Conservation (phyloP, 441 rosid genomes). For the Melastoma candidum region DNA sequence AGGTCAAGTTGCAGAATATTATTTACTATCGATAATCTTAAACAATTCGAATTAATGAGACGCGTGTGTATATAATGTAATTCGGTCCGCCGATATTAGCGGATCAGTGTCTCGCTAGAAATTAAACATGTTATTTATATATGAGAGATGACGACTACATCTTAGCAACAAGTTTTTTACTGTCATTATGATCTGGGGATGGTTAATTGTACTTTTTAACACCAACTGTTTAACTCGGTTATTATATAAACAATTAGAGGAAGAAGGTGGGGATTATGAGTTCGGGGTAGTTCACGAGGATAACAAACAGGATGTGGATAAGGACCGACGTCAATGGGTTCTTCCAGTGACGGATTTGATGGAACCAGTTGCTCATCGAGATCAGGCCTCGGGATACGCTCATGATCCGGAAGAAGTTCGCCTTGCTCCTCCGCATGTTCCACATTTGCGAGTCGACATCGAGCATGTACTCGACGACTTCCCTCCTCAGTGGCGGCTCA, state of each 20-base stretch:
- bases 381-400: conserved; percentile 46
- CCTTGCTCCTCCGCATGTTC: conserved; percentile 95
- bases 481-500: conserved; percentile 84
- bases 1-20: too few relatives aligned
- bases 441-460: conserved; percentile 88
- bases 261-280: conserved; percentile 67
- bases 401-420: conserved; percentile 77
- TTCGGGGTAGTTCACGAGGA: conserved; percentile 66
- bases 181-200: too few relatives aligned
- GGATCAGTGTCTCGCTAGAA: too few relatives aligned
- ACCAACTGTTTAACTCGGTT: too few relatives aligned
- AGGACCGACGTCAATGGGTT: conserved; percentile 68
- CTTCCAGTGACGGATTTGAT: conserved; percentile 67
- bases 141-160: too few relatives aligned
- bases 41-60: too few relatives aligned
- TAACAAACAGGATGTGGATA: conserved; percentile 59
- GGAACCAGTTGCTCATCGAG: conserved; percentile 62
- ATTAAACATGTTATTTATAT: too few relatives aligned
- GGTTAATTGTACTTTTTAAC: too few relatives aligned
- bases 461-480: conserved; percentile 85
- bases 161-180: too few relatives aligned
- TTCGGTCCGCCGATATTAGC: too few relatives aligned
- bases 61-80: too few relatives aligned
- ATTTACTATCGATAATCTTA: too few relatives aligned
- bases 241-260: conserved; percentile 20